Percentiles rank a stretch among this genome's conserved stretches.
Evolutionary conservation across 2,329 filamentous ascomycete species (phyloP).

Genomic region (Aspergillus intermedius): DNA sequence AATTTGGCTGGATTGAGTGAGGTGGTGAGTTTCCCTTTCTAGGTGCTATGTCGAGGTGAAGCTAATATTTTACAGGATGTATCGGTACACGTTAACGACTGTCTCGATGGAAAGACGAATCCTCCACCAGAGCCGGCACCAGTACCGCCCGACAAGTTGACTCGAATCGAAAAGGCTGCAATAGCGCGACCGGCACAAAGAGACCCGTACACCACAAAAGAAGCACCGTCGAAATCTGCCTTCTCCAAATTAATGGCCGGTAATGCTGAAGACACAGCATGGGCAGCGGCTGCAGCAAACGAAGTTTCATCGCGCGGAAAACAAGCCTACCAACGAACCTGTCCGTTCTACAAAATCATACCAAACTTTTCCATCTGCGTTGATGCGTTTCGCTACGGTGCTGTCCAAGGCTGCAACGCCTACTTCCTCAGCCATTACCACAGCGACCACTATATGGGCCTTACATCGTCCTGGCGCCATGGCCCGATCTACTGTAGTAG

Average conservation of each 20-base stretch:
- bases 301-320: conserved; percentile 75
- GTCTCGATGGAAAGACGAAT: conserved; percentile 73
- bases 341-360: conserved; percentile 98
- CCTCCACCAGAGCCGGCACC: conserved; percentile 32
- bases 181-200: conserved; percentile 72
- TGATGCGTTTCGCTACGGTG: conserved; percentile 92
- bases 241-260: conserved; percentile 91
- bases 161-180: conserved; percentile 60
- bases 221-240: conserved; percentile 53
- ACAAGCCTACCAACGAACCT: conserved; percentile 80
- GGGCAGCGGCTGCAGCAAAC: conserved; percentile 76
- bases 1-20: conserved; percentile 54
- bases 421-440: conserved; percentile 98
- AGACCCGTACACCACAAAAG: conserved; percentile 62
- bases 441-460: conserved; percentile 91
- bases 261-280: conserved; percentile 83
- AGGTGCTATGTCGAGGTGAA: not conserved
- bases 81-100: conserved; percentile 83
- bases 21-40: conserved; percentile 20
- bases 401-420: conserved; percentile 82
- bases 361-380: conserved; percentile 89
- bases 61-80: conserved; percentile 52
- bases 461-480: conserved; percentile 82
- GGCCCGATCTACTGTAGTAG: conserved; percentile 95
- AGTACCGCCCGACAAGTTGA: conserved; percentile 26